Conservation (phyloP, 371 early-diverging fungal species). For the Rhizomucor miehei region DNA sequence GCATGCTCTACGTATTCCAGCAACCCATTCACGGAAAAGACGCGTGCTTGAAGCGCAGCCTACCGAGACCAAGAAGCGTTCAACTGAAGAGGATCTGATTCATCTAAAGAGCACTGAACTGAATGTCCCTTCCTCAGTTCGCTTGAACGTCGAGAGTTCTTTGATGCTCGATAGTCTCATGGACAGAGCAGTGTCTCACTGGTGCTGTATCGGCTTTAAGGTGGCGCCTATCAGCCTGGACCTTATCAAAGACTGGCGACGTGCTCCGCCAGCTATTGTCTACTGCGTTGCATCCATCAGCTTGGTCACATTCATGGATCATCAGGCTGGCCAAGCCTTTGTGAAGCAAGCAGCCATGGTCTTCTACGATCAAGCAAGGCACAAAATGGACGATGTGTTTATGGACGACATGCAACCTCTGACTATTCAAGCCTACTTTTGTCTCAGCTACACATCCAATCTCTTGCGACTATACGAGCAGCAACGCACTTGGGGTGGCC, state of each 20-base stretch:
- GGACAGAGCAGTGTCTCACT: slow-evolving; percentile 15
- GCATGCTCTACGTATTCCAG: too few relatives aligned
- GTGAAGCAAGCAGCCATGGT: slow-evolving; percentile 21
- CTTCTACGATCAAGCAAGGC: slow-evolving; percentile 28
- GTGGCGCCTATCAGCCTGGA: slow-evolving; percentile 23
- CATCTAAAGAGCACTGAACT: slow-evolving; percentile 7
- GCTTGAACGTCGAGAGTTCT: slow-evolving; percentile 12
- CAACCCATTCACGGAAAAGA: too few relatives aligned
- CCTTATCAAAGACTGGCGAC: slow-evolving; percentile 17
- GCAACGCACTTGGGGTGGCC: slow-evolving; percentile 27
- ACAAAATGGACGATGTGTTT: slow-evolving; percentile 27
- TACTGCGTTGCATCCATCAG: slow-evolving; percentile 28
- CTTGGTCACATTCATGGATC: slow-evolving; percentile 24
- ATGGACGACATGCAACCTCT: slow-evolving; percentile 20
- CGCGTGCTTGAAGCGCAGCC: too few relatives aligned
- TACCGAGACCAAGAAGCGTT: not conserved
- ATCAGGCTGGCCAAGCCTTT: slow-evolving; percentile 13
- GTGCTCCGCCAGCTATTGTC: slow-evolving; percentile 21
- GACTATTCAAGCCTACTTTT: slow-evolving; percentile 26
- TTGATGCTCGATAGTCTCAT: slow-evolving; percentile 20
- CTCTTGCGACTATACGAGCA: slow-evolving; percentile 25
- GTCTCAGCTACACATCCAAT: slow-evolving; percentile 31
- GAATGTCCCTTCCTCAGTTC: slow-evolving; percentile 8
- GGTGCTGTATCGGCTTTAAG: slow-evolving; percentile 36
- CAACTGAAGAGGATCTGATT: slow-evolving; percentile 8